A percentile compares a stretch with the other conserved stretches of the same genome.
These are phyloP conservation scores for Fusarium tjaetaba DNA, from an alignment of 2,329 filamentous ascomycete species.

Conservation along the genomic window DNA sequence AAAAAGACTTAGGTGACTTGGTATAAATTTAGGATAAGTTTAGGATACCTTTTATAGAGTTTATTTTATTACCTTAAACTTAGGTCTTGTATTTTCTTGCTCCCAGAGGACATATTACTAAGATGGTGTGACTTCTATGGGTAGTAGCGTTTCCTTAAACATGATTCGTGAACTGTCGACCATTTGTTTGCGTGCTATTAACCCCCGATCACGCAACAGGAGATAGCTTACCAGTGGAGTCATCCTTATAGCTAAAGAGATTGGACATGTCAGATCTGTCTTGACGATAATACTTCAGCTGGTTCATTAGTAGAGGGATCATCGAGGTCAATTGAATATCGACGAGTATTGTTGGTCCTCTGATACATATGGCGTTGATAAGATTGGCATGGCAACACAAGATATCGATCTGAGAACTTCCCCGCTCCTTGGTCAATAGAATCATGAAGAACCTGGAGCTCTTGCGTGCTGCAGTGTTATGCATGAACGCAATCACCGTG, in stretches of 20 bases:
- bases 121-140: rapidly evolving
- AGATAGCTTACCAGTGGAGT: too few species aligned
- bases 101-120: rapidly evolving
- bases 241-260: not conserved
- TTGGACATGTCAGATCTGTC: not conserved
- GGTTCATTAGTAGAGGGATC: rapidly evolving
- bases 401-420: not conserved
- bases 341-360: too few species aligned
- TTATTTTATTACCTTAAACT: too few species aligned
- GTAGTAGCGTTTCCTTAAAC: too few species aligned
- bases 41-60: too few species aligned
- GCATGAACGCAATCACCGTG: not conserved
- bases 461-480: not conserved
- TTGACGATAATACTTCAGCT: rapidly evolving
- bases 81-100: too few species aligned
- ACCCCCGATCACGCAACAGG: not conserved
- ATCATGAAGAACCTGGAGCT: not conserved
- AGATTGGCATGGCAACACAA: not conserved
- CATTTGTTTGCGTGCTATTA: not conserved
- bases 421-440: not conserved
- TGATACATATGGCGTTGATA: not conserved
- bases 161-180: not conserved
- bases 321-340: not conserved
- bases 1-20: too few species aligned
- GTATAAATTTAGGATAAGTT: too few species aligned